Conservation (phyloP, 257 asterid species). For the Solanum piurae region DNA sequence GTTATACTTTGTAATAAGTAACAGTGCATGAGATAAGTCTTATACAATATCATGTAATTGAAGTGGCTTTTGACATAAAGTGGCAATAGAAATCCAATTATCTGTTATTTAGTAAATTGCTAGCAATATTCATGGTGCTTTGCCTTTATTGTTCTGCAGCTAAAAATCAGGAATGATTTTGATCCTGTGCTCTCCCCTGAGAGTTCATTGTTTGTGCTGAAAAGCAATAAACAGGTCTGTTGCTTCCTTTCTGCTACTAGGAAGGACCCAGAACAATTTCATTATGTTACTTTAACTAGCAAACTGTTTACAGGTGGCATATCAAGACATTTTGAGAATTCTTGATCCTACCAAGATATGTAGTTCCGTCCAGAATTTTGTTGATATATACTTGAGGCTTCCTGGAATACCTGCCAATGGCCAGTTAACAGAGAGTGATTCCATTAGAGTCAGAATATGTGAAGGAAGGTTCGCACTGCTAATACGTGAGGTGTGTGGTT, state of each 20-base stretch:
- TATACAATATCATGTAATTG: background rate
- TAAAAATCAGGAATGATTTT: constrained; percentile 94
- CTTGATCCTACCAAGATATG: constrained; percentile 88
- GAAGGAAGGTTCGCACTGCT: constrained; percentile 95
- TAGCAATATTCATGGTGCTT: background rate
- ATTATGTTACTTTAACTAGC: background rate
- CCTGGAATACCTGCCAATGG: constrained; percentile 79
- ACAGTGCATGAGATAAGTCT: background rate
- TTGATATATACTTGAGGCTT: constrained; percentile 68
- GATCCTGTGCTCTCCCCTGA: constrained; percentile 99
- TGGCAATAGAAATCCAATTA: background rate
- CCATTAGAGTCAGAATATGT: constrained; percentile 90
- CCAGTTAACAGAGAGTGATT: constrained; percentile 76
- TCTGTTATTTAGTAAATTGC: background rate
- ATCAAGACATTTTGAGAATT: constrained; percentile 79
- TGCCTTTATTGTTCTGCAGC: constrained; percentile 42
- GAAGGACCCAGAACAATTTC: background rate
- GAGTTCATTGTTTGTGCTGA: constrained; percentile 90
- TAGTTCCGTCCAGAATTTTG: constrained; percentile 92
- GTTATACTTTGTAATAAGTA: background rate
- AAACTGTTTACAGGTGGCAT: constrained; percentile 56
- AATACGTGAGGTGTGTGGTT: constrained; percentile 76
- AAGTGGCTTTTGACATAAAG: background rate
- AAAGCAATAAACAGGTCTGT: constrained; percentile 83
- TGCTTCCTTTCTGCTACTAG: constrained; percentile 1